phyloP scores from a whole-genome alignment of 1,284 basidiomycete genomes.

The Ceratobasidium sp. region DNA sequence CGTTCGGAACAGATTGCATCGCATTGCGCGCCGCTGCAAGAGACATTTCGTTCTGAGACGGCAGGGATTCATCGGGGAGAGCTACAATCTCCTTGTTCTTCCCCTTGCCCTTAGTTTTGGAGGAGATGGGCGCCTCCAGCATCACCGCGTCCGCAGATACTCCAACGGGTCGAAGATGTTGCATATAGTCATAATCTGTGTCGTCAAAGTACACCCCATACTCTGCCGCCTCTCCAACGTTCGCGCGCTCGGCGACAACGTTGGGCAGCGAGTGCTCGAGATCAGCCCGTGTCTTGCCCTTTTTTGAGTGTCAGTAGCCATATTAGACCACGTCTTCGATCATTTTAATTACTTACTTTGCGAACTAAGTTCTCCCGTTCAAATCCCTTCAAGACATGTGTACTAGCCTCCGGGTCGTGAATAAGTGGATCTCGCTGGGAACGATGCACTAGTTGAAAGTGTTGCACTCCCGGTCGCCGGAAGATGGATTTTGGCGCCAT shows the following conservation, averaged over 20 bases:
- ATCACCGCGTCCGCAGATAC: slow-evolving; percentile 79
- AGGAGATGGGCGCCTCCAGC: slow-evolving; percentile 73
- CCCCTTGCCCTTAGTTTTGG: slow-evolving; percentile 58
- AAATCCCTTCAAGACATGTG: slow-evolving; percentile 89
- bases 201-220: slow-evolving; percentile 98
- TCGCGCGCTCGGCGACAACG: slow-evolving; percentile 68
- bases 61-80: slow-evolving; percentile 72
- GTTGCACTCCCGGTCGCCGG: slow-evolving; percentile 87
- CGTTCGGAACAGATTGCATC: slow-evolving; percentile 77
- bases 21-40: slow-evolving; percentile 48
- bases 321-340: background rate
- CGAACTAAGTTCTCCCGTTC: slow-evolving; percentile 73
- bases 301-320: slow-evolving; percentile 43
- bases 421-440: slow-evolving; percentile 96
- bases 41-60: slow-evolving; percentile 81
- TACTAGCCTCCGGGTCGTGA: slow-evolving; percentile 91
- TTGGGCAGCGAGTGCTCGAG: slow-evolving; percentile 69
- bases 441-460: slow-evolving; percentile 97
- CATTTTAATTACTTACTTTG: slow-evolving; percentile 65
- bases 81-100: slow-evolving; percentile 58
- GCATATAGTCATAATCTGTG: slow-evolving; percentile 99
- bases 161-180: slow-evolving; percentile 88
- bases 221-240: slow-evolving; percentile 87
- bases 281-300: slow-evolving; percentile 85
- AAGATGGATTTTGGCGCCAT: slow-evolving; percentile 82